These are phyloP conservation scores for Fusarium napiforme DNA, from an alignment of 2,329 filamentous ascomycete species.

Conservation along the genomic window DNA sequence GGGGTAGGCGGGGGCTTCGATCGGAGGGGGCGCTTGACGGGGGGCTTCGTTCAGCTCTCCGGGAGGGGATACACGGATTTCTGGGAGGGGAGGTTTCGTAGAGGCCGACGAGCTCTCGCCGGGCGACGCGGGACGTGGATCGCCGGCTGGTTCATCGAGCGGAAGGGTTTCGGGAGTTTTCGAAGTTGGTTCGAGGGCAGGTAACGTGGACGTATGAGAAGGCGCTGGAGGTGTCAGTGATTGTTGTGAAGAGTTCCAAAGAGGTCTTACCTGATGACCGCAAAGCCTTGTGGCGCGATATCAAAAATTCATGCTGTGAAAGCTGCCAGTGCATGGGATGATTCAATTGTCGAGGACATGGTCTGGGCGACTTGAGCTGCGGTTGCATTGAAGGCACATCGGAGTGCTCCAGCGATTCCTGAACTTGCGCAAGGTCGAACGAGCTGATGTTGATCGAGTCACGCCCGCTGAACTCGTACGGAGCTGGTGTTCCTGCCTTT, in stretches of 20 bases:
- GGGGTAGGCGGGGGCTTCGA: background rate
- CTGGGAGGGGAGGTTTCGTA: background rate
- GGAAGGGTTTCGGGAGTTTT: background rate
- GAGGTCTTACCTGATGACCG: background rate
- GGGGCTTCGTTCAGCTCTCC: background rate
- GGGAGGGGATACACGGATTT: background rate
- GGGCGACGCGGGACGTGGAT: background rate
- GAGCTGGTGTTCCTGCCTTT: background rate
- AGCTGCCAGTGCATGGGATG: background rate
- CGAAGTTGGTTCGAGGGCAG: background rate
- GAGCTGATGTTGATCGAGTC: background rate
- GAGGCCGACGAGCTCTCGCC: background rate
- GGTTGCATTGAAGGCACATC: background rate
- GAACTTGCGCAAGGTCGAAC: background rate
- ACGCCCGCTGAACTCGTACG: background rate
- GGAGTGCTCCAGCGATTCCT: background rate
- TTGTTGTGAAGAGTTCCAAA: no score
- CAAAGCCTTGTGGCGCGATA: background rate
- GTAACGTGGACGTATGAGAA: background rate
- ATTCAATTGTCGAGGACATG: background rate
- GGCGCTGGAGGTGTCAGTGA: background rate
- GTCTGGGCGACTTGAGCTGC: background rate
- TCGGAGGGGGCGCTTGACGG: background rate
- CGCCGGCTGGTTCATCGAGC: background rate
- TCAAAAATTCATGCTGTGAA: background rate